A percentile compares a stretch with the other conserved stretches of the same genome.
phyloP scores from a whole-genome alignment of 108 stramenopile genomes.

The Cyclostephanos tholiformis region DNA sequence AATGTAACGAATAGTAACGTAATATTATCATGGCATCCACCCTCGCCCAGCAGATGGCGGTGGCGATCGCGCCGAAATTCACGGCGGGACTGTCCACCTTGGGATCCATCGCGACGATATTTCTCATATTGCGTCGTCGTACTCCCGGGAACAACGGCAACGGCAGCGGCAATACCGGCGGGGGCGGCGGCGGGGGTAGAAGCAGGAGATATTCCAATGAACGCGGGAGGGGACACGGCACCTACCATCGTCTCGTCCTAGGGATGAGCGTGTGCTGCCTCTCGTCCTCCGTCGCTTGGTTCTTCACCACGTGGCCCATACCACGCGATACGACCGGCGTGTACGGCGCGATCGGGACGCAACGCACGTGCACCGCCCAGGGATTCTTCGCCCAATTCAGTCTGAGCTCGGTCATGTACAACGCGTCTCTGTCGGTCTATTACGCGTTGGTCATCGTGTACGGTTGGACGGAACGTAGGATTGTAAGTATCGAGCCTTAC shows the following conservation, averaged over 20 bases:
- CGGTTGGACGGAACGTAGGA: slow-evolving; percentile 9
- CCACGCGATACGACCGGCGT: slow-evolving; percentile 15
- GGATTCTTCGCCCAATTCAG: slow-evolving; percentile 23
- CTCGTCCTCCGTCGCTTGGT: slow-evolving; percentile 13
- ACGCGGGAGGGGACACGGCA: too few relatives aligned
- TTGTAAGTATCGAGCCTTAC: slow-evolving; percentile 11
- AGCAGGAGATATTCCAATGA: too few relatives aligned
- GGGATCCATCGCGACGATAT: not conserved
- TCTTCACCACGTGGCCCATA: slow-evolving; percentile 22
- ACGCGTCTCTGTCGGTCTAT: slow-evolving; percentile 14
- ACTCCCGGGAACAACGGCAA: not conserved
- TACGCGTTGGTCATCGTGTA: slow-evolving; percentile 21
- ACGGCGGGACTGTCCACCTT: slow-evolving; percentile 6
- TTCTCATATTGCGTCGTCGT: slow-evolving; percentile 1
- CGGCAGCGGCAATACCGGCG: not conserved
- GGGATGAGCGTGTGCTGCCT: slow-evolving; percentile 16
- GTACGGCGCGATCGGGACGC: slow-evolving; percentile 16
- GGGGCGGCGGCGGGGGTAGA: too few relatives aligned
- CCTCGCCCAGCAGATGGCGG: slow-evolving; percentile 19
- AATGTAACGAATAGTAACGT: too few relatives aligned
- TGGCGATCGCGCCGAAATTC: slow-evolving; percentile 19
- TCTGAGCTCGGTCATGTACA: slow-evolving; percentile 18
- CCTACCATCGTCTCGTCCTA: slow-evolving; percentile 17
- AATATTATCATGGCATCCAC: slow-evolving; percentile 13
- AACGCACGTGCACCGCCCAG: slow-evolving; percentile 8